These are phyloP conservation scores for Hapsidospora chrysogenum DNA, from an alignment of 495 filamentous ascomycete genomes.

Conservation along the genomic window DNA sequence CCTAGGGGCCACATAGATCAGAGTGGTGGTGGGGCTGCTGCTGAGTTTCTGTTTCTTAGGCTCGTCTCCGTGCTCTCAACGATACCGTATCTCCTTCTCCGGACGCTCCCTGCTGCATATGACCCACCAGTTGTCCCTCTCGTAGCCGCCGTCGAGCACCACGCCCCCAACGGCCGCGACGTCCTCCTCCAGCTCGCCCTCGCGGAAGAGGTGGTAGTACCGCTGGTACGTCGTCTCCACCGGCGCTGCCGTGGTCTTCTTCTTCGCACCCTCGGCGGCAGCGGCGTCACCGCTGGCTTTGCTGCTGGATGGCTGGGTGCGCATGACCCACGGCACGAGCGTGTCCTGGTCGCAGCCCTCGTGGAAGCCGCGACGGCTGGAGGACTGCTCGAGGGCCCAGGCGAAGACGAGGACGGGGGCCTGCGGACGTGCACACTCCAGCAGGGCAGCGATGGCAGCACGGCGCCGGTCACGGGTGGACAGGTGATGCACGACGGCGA, in stretches of 20 bases:
- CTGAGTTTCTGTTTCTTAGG: not conserved
- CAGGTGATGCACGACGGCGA: slow-evolving; percentile 89
- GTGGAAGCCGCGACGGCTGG: slow-evolving; percentile 82
- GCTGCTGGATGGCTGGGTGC: slow-evolving; percentile 20
- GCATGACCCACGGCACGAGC: slow-evolving; percentile 90
- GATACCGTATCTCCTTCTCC: no score
- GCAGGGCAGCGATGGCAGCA: slow-evolving; percentile 53
- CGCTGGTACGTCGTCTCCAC: slow-evolving; percentile 58
- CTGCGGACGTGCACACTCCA: slow-evolving; percentile 40
- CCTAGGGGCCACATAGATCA: not conserved
- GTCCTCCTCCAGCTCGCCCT: slow-evolving; percentile 75
- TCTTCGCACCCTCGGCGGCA: no score
- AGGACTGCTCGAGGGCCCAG: slow-evolving; percentile 92
- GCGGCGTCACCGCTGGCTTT: no score
- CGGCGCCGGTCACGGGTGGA: slow-evolving; percentile 64
- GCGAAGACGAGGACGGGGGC: slow-evolving; percentile 66
- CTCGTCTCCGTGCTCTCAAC: no score
- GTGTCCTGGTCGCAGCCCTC: slow-evolving; percentile 77
- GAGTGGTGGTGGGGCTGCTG: slow-evolving; percentile 1
- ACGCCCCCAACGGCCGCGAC: slow-evolving; percentile 55
- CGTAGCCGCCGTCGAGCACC: slow-evolving; percentile 73
- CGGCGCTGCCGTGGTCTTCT: slow-evolving; percentile 1
- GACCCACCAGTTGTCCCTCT: slow-evolving; percentile 97
- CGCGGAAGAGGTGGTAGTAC: slow-evolving; percentile 87
- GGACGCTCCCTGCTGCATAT: slow-evolving; percentile 15